Evolutionary conservation across 305 asterid genomes (phyloP), one percentile per base, ranked within the genome.

Genomic region (Solanum hybrid): DNA sequence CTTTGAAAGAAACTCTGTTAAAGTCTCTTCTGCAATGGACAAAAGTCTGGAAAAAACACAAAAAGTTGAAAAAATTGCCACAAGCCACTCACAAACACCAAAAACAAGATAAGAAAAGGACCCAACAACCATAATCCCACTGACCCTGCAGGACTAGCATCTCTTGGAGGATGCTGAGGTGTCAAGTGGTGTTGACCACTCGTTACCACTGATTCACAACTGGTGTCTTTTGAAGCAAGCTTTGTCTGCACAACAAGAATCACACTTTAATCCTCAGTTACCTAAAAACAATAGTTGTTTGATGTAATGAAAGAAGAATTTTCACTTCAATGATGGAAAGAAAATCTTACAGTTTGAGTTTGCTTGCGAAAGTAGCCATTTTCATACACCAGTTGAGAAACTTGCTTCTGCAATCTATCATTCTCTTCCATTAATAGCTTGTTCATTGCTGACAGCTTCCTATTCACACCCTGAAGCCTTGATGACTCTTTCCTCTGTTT

Each of bases 131-230:
- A 85, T 82, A 93, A 90, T 86, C 92, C 94, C 96, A 95, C 96
- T 89, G 64, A 96, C 98, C 99, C 99, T 93, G 98, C 98, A 97
- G 99, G 98, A 93, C 99, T 96, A 90, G 99, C 98, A 96, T 97
- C 99, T 92, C 99, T 94, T 91, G 99, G 99, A 37, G 99, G 99
- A 94, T 93, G 99, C 96, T 94, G 99, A 87, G 96, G 94, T 85
- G 96, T 91, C 93, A 92, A 89, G 93, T 94, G 98, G 93, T 94
- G 98, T 91, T 95, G 99, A 95, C 98, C 95, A 93, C 98, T 94
- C 89, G 97, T 96, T 97, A 96, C 98, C 94, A 96, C 98, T 36
- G 99, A 97, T 88, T 97, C 98, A 94, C 98, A 94, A 92, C 99
- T 97, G 77, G 98, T 92, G 91, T 96, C 99, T 94, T 97, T 97